These are phyloP conservation scores for Tetraselmis chui DNA, from an alignment of 139 green algal species.

Conservation along the genomic window DNA sequence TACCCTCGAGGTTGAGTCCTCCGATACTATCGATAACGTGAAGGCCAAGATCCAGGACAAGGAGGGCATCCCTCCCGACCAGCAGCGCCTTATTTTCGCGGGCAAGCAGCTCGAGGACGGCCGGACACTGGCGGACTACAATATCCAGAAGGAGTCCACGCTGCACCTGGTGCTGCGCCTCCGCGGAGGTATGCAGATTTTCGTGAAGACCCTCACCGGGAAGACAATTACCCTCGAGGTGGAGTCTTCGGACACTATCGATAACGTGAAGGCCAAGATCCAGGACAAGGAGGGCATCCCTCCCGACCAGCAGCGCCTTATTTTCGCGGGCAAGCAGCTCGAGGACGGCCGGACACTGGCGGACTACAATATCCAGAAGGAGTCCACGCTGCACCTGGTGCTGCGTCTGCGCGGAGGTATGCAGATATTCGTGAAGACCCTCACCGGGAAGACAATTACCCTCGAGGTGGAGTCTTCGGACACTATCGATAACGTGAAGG, in stretches of 20 bases:
- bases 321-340: conserved; percentile 97
- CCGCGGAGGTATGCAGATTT: conserved; percentile 77
- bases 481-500: conserved; percentile 35
- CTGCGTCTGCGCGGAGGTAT: conserved; percentile 45
- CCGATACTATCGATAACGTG: conserved; percentile 31
- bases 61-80: conserved; percentile 87
- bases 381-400: conserved; percentile 66
- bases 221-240: conserved; percentile 95
- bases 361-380: conserved; percentile 98
- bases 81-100: conserved; percentile 96
- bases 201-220: conserved; percentile 83
- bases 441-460: conserved; percentile 93
- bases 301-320: conserved; percentile 93
- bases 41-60: conserved; percentile 55
- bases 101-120: conserved; percentile 97
- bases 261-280: conserved; percentile 48
- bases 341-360: conserved; percentile 92
- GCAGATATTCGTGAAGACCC: conserved; percentile 87
- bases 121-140: conserved; percentile 94
- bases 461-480: conserved; percentile 57
- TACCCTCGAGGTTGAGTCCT: conserved; percentile 57
- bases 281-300: conserved; percentile 74
- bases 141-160: conserved; percentile 90
- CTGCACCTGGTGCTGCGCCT: conserved; percentile 69
- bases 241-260: conserved; percentile 35